Conservation (phyloP, 2,329 filamentous ascomycete genomes). For the Pseudogymnoascus sp. region DNA sequence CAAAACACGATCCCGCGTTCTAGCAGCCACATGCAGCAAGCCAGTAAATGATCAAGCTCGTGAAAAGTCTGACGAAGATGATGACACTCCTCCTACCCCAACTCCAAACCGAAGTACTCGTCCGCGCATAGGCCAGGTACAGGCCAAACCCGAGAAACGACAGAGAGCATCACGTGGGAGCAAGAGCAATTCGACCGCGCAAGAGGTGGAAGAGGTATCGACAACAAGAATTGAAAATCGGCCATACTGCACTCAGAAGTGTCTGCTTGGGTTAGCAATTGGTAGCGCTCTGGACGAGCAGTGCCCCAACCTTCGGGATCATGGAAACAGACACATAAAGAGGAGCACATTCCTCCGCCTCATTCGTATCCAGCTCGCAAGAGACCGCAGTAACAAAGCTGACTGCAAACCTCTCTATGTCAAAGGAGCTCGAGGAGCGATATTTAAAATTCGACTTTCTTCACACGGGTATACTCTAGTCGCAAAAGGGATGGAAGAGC, state of each 20-base stretch:
- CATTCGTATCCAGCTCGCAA: slow-evolving; percentile 7
- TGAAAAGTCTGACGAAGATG: slow-evolving; percentile 1
- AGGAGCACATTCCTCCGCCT: background rate
- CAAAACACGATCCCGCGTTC: slow-evolving; percentile 7
- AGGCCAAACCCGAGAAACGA: background rate
- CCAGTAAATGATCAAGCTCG: background rate
- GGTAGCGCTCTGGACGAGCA: slow-evolving; percentile 21
- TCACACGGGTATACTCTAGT: slow-evolving; percentile 18
- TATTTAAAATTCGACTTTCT: slow-evolving; percentile 24
- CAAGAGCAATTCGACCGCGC: background rate
- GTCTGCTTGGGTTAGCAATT: slow-evolving; percentile 22
- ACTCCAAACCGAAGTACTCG: background rate
- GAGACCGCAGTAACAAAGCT: slow-evolving; percentile 3
- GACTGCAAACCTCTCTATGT: slow-evolving; percentile 21
- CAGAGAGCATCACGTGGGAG: background rate
- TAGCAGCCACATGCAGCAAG: slow-evolving; percentile 2
- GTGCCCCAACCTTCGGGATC: slow-evolving; percentile 25
- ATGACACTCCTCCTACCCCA: slow-evolving; percentile 6
- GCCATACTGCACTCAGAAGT: slow-evolving; percentile 26
- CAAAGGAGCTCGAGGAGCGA: slow-evolving; percentile 22
- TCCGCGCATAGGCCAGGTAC: background rate
- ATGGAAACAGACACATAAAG: slow-evolving; percentile 14
- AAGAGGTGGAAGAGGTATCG: background rate
- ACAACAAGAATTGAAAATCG: slow-evolving; percentile 19
- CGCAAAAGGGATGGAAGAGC: background rate